phyloP scores from a whole-genome alignment of 2,329 filamentous ascomycete species.

The Beauveria bassiana region DNA sequence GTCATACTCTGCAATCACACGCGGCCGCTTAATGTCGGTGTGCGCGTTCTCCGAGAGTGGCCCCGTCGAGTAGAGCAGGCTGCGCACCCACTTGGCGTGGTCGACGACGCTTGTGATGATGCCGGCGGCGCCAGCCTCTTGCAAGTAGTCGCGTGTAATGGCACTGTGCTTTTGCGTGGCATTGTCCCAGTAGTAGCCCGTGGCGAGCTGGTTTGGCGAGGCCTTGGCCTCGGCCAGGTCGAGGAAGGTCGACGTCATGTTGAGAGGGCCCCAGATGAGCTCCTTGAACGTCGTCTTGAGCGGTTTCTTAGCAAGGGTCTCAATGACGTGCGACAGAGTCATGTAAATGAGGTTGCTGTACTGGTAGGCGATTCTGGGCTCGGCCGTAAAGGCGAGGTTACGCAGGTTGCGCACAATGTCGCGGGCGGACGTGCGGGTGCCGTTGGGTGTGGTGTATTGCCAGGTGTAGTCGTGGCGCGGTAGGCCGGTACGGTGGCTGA shows the following conservation, averaged over 20 bases:
- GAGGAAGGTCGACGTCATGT: constrained; percentile 32
- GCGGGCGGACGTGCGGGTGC: constrained; percentile 2
- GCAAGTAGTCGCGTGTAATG: not conserved
- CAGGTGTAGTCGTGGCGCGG: constrained; percentile 30
- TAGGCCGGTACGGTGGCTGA: constrained; percentile 41
- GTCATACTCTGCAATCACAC: not conserved
- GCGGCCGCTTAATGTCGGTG: not conserved
- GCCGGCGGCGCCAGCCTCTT: not conserved
- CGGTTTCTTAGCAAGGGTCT: constrained; percentile 24
- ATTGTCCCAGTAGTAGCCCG: not conserved
- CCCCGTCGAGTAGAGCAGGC: not conserved
- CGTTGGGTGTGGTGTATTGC: constrained; percentile 16
- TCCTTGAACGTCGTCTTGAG: constrained; percentile 29
- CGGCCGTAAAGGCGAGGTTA: constrained; percentile 31
- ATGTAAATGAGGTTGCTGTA: constrained; percentile 41
- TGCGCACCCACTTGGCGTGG: not conserved
- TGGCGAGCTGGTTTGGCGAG: not conserved
- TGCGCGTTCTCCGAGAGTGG: not conserved
- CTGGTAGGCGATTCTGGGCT: constrained; percentile 31
- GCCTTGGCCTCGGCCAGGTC: constrained; percentile 13
- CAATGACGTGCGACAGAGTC: constrained; percentile 31
- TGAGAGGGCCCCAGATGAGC: constrained; percentile 31
- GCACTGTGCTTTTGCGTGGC: not conserved
- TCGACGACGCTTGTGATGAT: constrained; percentile 4
- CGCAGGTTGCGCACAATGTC: constrained; percentile 31